These are phyloP conservation scores for Psilocybe tampanensis DNA, from an alignment of 768 basidiomycete genomes.

Conservation along the genomic window DNA sequence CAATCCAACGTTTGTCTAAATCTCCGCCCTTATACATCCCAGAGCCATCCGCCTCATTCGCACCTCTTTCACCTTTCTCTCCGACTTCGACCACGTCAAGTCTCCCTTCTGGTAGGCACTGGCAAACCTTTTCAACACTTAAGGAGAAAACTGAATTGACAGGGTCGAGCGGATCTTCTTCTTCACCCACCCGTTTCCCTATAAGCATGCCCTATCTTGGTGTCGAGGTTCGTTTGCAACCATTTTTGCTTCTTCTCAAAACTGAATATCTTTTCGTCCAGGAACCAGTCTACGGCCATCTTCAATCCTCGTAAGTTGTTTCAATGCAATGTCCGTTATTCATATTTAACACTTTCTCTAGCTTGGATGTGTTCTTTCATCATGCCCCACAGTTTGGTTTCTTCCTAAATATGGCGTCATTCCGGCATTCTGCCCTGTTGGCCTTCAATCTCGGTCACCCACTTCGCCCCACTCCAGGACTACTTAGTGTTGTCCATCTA, in stretches of 20 bases:
- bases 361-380: slow-evolving; percentile 60
- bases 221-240: slow-evolving; percentile 34
- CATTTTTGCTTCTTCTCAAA: background rate
- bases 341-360: slow-evolving; percentile 26
- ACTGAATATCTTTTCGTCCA: slow-evolving; percentile 18
- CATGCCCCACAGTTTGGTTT: slow-evolving; percentile 64
- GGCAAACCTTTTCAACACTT: slow-evolving; percentile 38
- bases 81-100: slow-evolving; percentile 46
- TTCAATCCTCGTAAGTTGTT: slow-evolving; percentile 39
- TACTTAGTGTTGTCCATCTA: slow-evolving; percentile 52
- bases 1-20: slow-evolving; percentile 32
- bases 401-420: slow-evolving; percentile 56
- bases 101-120: slow-evolving; percentile 48
- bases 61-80: slow-evolving; percentile 44
- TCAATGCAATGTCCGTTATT: background rate
- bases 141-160: slow-evolving; percentile 41
- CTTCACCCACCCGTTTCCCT: slow-evolving; percentile 37
- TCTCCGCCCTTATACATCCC: slow-evolving; percentile 35
- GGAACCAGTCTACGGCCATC: slow-evolving; percentile 41
- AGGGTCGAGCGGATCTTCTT: slow-evolving; percentile 46
- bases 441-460: slow-evolving; percentile 49
- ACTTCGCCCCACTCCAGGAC: slow-evolving; percentile 48
- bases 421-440: slow-evolving; percentile 51
- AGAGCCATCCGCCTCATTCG: slow-evolving; percentile 29
- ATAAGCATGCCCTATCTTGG: slow-evolving; percentile 40